Evolutionary conservation across 176 grass and related monocot species (phyloP).

Genomic region (Microstegium vimineum): DNA sequence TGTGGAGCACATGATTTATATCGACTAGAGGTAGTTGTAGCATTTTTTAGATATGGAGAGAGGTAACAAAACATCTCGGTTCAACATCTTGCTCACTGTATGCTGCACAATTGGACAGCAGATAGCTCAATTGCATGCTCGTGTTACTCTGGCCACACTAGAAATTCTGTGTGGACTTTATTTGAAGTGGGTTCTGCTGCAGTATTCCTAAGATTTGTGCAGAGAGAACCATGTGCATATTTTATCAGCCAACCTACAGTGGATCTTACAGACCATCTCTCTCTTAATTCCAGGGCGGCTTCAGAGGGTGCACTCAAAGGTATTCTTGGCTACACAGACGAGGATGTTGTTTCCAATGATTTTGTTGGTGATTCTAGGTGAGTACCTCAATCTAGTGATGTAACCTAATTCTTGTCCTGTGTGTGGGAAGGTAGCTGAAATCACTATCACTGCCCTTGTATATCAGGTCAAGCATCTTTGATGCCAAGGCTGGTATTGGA

Average conservation of each 20-base stretch:
- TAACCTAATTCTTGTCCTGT: not conserved
- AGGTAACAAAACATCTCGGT: not conserved
- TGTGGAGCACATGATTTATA: too few relatives aligned
- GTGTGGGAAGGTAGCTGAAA: not conserved
- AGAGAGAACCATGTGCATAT: not conserved
- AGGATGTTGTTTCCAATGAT: conserved; percentile 95
- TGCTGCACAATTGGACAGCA: not conserved
- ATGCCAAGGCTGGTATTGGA: conserved; percentile 97
- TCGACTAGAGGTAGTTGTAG: not conserved
- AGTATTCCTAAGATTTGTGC: not conserved
- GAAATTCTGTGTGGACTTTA: not conserved
- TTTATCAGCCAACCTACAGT: not conserved
- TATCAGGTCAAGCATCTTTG: conserved; percentile 95
- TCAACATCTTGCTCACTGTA: not conserved
- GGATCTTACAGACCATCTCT: not conserved
- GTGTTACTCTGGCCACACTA: not conserved
- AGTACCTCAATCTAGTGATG: not conserved
- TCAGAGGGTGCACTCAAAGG: conserved; percentile 85
- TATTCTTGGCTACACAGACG: conserved; percentile 95
- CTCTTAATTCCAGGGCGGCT: conserved; percentile 59
- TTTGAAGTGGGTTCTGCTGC: not conserved
- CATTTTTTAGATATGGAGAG: not conserved
- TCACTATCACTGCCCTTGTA: not conserved
- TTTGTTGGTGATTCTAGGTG: conserved; percentile 93
- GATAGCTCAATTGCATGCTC: not conserved